These are phyloP conservation scores for Claviceps fusiformis DNA, from an alignment of 2,329 filamentous ascomycete genomes.

Conservation along the genomic window DNA sequence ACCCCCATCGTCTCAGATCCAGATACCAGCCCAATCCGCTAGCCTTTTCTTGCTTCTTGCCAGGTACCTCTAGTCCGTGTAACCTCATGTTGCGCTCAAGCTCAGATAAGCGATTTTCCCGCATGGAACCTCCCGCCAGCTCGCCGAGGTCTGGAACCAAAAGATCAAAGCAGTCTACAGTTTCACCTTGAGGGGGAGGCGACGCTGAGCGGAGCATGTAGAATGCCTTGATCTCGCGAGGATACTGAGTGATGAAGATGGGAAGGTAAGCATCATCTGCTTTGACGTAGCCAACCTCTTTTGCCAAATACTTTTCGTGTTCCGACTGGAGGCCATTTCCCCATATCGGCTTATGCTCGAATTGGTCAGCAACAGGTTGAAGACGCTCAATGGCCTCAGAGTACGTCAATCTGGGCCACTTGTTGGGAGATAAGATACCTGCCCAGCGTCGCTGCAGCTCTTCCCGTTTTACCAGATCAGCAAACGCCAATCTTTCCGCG, in stretches of 20 bases:
- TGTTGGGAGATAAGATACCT: slow-evolving; percentile 37
- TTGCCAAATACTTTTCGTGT: slow-evolving; percentile 80
- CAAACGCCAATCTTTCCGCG: slow-evolving; percentile 28
- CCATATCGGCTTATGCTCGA: slow-evolving; percentile 58
- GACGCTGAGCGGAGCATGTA: slow-evolving; percentile 39
- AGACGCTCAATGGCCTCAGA: slow-evolving; percentile 60
- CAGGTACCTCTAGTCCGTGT: slow-evolving; percentile 43
- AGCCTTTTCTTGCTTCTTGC: slow-evolving; percentile 14
- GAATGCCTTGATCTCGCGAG: slow-evolving; percentile 80
- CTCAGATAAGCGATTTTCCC: slow-evolving; percentile 61
- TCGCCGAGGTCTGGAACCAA: slow-evolving; percentile 77
- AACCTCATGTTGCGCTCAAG: slow-evolving; percentile 58
- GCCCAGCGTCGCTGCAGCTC: slow-evolving; percentile 58
- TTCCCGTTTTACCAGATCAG: slow-evolving; percentile 26
- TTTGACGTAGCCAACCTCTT: slow-evolving; percentile 39
- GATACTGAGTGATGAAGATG: slow-evolving; percentile 88
- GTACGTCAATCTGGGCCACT: slow-evolving; percentile 78
- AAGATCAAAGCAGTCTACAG: slow-evolving; percentile 83
- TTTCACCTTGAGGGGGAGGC: slow-evolving; percentile 25
- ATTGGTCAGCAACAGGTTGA: slow-evolving; percentile 43
- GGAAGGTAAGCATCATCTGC: slow-evolving; percentile 42
- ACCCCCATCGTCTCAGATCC: slow-evolving; percentile 81
- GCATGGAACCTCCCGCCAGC: slow-evolving; percentile 77
- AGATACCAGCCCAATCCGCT: slow-evolving; percentile 64
- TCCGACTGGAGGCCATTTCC: slow-evolving; percentile 69